These are phyloP conservation scores for Russula griseocarnosa DNA, from an alignment of 768 basidiomycete species.

Conservation along the genomic window DNA sequence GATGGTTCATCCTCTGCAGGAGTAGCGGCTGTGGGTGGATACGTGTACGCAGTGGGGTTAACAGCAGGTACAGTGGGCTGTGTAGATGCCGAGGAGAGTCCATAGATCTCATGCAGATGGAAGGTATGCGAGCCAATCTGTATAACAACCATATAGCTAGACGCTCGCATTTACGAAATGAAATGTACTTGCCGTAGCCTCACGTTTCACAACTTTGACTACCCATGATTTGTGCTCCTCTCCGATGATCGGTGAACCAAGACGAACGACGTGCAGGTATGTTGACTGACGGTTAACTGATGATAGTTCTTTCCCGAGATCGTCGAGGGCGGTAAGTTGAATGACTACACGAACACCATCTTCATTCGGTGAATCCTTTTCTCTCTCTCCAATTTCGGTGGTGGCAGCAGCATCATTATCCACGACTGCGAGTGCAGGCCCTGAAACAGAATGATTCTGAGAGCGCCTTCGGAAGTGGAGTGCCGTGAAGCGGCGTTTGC, in stretches of 20 bases:
- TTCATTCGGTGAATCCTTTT: slow-evolving; percentile 44
- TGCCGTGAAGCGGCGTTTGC: slow-evolving; percentile 59
- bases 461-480: slow-evolving; percentile 56
- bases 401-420: slow-evolving; percentile 54
- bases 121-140: slow-evolving; percentile 92
- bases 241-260: slow-evolving; percentile 45
- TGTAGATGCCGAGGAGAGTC: slow-evolving; percentile 57
- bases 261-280: slow-evolving; percentile 78
- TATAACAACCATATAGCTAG: slow-evolving; percentile 4
- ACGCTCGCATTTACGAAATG: slow-evolving; percentile 6
- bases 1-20: slow-evolving; percentile 62
- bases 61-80: slow-evolving; percentile 37
- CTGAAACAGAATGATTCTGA: slow-evolving; percentile 53
- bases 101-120: slow-evolving; percentile 93
- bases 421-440: slow-evolving; percentile 74
- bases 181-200: slow-evolving; percentile 61
- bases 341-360: slow-evolving; percentile 76
- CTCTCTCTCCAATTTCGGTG: slow-evolving; percentile 38
- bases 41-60: slow-evolving; percentile 45
- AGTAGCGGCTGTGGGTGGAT: slow-evolving; percentile 41
- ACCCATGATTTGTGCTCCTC: slow-evolving; percentile 73
- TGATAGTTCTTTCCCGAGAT: slow-evolving; percentile 60
- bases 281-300: slow-evolving; percentile 84
- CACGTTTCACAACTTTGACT: slow-evolving; percentile 87
- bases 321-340: slow-evolving; percentile 75